Base-by-base conservation (phyloP, 768 basidiomycete species). In the Neoboletus brunneissimus region DNA sequence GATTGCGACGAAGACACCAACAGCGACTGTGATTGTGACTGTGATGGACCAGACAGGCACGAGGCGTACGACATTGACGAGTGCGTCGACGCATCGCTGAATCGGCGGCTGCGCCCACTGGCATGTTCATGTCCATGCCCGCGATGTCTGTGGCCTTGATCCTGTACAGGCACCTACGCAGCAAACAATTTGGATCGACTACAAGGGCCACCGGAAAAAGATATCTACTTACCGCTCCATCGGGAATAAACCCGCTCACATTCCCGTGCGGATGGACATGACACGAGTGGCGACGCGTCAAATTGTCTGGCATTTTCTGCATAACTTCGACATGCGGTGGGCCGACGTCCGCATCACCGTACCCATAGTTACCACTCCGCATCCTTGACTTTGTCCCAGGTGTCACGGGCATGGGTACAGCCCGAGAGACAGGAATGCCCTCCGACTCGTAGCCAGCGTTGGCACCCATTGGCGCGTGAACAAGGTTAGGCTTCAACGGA, bases 31-130 rank as follows among this genome's bases (percentile, higher is more conserved):
- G 65, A 66, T 2, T 59, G 56, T 16, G 59, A 66, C n/a, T 54
- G 57, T 20, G 53, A 58, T n/a, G 65, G 63, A 5, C 59, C 59
- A n/a, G 63, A 66, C 25, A 32, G 43, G 23, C 66, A 67, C n/a
- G 65, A 66, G 8, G 23, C 15, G 12, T 67, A 67, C 16, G 65
- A 67, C 3, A 22, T 34, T 2, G 62, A 57, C 13, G 63, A 57
- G 38, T 32, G 54, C 18, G 55, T 55, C n/a, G 65, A 66, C 9
- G 57, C 59, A 42, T 67, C 53, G 42, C 65, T 66, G 34, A 56
- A 54, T 41, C 63, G 63, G 37, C 65, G 66, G 15, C 22, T 34
- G 18, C 48, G 57, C 22, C 46, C 41, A 16, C 25, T 15, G 38
- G 6, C 23, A 7, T 18, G 25, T 11, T 58, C 55, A 15, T 45